Base-by-base conservation (phyloP, 2,329 filamentous ascomycete species). In the Erysiphe pulchra region DNA sequence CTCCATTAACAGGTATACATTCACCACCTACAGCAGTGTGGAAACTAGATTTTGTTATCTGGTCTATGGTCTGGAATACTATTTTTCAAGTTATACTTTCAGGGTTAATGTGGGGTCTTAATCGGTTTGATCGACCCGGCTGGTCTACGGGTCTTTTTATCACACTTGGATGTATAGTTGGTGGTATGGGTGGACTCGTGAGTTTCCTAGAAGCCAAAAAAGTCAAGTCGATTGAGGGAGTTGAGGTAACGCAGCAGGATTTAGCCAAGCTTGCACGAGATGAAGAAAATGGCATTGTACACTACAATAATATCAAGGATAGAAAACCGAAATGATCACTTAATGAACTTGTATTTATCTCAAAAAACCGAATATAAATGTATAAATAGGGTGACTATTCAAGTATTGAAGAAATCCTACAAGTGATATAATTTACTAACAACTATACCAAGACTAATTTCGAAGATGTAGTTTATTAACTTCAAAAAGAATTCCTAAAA, bases 91-190 rank as follows among this genome's bases (percentile, higher is more conserved):
- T 68, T 36, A 68, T 73, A 16, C 67, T 92, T 1, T 79, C 75
- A 9, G 77, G 71, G 2, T 80, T 84, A 62, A 92, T 92, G 84
- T 92, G 81, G 80, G 75, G 72, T 1, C 65, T 80, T 60, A 80
- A 82, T 56, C 66, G 80, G 18, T 77, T 75, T 54, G 62, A 78
- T 18, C 67, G 84, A n/a, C 82, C 84, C 0, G 70, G 71, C 18
- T 92, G 82, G 82, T 71, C 75, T 11, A 86, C 81, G 0, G 84
- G 82, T 1, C 61, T 85, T 0, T 83, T 90, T 55, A 78, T 92
- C 16, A 79, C 71, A 2, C 57, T 87, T 6, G 83, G 75, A 2
- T 85, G 76, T 55, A 66, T 76, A 17, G 73, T 79, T 5, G 78
- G 77, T 8, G 78, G 69, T 14, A 56, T 71, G 18, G 82, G 73